These are phyloP conservation scores for Fistulinella cinereoalba DNA, from an alignment of 1,284 basidiomycete species.

Conservation along the genomic window DNA sequence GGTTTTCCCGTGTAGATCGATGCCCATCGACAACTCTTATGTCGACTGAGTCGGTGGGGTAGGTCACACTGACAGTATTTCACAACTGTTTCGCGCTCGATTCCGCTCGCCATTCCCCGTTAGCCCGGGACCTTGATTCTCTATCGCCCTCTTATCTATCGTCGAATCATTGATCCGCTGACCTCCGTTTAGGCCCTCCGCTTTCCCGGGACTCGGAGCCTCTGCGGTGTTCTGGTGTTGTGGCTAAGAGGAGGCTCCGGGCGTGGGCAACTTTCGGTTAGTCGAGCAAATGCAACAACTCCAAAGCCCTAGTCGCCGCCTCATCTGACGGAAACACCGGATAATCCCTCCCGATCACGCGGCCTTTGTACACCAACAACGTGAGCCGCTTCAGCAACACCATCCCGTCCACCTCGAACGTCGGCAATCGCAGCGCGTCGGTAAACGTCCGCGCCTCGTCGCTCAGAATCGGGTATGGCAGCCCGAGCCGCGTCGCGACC, in stretches of 20 bases:
- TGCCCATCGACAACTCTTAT: no score
- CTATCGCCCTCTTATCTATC: no score
- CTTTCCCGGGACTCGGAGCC: no score
- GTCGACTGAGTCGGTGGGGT: no score
- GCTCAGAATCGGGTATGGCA: constrained; percentile 26
- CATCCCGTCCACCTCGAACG: constrained; percentile 16
- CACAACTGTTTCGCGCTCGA: no score
- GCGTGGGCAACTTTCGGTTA: background rate
- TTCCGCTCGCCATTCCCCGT: no score
- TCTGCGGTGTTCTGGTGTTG: no score
- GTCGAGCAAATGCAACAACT: constrained; percentile 8
- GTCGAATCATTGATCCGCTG: no score
- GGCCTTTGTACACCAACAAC: constrained; percentile 15
- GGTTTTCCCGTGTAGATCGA: no score
- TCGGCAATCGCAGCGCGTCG: constrained; percentile 15
- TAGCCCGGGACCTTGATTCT: no score
- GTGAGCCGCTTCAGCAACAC: constrained; percentile 23
- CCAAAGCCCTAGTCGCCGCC: constrained; percentile 15
- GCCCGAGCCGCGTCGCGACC: constrained; percentile 12
- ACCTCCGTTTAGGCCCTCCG: no score
- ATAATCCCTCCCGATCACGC: constrained; percentile 17
- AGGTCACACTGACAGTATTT: no score
- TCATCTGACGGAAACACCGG: constrained; percentile 22
- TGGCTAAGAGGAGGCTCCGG: background rate
- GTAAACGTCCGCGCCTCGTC: constrained; percentile 10